Evolutionary conservation across 345 rosid genomes (phyloP), one percentile per base, ranked within the genome.

Genomic region (Euclidium syriacum): DNA sequence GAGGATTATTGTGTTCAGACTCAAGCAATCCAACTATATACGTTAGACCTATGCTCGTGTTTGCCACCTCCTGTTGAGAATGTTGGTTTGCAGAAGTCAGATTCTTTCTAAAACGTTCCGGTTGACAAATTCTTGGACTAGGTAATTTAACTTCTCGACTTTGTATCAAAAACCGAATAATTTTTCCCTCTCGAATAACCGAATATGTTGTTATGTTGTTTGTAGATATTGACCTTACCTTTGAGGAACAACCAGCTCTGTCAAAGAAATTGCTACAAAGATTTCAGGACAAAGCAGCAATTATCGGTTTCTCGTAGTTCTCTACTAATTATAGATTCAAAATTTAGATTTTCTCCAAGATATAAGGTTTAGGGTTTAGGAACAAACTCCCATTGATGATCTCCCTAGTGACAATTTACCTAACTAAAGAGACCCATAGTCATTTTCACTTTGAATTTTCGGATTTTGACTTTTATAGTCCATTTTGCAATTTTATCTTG

Each of bases 1-100:
- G 89, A 87, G 79, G 80, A 89, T 63, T 92, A 90, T 64, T 92
- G 97, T 68, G 87, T 92, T 18, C 96, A 90, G 75, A 92, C 98
- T 40, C 89, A 67, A 70, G 97, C 97, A 50, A 92, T 92, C 75
- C 90, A 88, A 75, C 96, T 87, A 71, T 94, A 94, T 81, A 77
- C 88, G 17, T 75, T 94, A 75, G 97, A 90, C 62, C 81, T 85
- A 42, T 76, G 64, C 76, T 85, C 76, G 65, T 94, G 97, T 80
- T 73, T 85, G 58, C 98, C 95, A 32, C 94, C 86, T 4, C 71
- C 80, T 15, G 14, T 73, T 56, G 91, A 82, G 52, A 83, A 67
- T 77, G 67, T 53, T 14, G 80, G 77, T 44, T 53, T 77, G 72
- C 90, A 85, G 68, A 80, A 68, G 73, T 77, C 77, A 56, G 85